phyloP scores from a whole-genome alignment of 495 filamentous ascomycete species.

The Thermochaetoides thermophila region DNA sequence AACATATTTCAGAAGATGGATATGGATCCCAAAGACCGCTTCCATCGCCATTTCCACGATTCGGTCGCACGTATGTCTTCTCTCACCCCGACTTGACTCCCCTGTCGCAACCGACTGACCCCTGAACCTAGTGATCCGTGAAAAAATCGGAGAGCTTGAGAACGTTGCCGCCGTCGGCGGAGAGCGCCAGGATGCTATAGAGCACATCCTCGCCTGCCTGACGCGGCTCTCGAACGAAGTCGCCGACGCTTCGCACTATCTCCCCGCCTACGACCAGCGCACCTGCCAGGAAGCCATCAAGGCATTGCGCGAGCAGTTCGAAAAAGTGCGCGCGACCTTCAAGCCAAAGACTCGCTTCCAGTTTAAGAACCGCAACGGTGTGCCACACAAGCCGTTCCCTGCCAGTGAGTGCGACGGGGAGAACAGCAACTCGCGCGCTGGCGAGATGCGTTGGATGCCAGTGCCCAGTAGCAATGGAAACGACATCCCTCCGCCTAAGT shows the following conservation, averaged over 20 bases:
- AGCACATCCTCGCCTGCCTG: slow-evolving; percentile 28
- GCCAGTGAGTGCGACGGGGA: not conserved
- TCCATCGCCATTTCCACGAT: slow-evolving; percentile 67
- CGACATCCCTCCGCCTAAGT: too few relatives aligned
- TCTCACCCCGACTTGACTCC: not conserved
- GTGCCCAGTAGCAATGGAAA: too few relatives aligned
- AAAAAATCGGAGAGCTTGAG: slow-evolving; percentile 25
- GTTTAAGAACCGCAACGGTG: slow-evolving; percentile 30
- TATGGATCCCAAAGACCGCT: slow-evolving; percentile 46
- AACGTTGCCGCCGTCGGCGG: slow-evolving; percentile 21
- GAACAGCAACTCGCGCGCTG: not conserved
- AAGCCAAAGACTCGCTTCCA: slow-evolving; percentile 30
- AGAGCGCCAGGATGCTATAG: slow-evolving; percentile 32
- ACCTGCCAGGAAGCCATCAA: slow-evolving; percentile 30
- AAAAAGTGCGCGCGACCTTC: slow-evolving; percentile 25
- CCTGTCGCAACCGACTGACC: slow-evolving; percentile 1
- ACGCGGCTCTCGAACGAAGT: slow-evolving; percentile 29
- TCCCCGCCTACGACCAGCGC: slow-evolving; percentile 32
- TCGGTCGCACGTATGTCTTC: slow-evolving; percentile 45
- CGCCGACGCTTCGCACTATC: slow-evolving; percentile 27
- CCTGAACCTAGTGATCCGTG: slow-evolving; percentile 21
- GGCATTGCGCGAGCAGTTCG: slow-evolving; percentile 27
- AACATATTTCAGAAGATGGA: not conserved
- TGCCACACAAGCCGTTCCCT: too few relatives aligned
- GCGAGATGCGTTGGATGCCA: not conserved